Conservation (phyloP, 78 protist genomes). For the Planoprotostelium fungivorum region DNA sequence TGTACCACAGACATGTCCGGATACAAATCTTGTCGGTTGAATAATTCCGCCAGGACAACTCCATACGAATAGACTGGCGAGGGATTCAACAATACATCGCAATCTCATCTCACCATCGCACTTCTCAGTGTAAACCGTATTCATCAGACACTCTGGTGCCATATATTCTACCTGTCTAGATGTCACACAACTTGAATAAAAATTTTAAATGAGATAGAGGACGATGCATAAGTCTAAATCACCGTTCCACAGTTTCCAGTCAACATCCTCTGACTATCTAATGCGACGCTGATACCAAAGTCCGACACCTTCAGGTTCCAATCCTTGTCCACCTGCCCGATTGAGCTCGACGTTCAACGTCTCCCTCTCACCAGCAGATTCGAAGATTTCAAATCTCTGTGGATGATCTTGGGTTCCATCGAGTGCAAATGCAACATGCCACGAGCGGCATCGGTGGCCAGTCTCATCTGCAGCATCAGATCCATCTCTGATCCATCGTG, state of each 20-base stretch:
- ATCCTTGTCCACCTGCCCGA: constrained; percentile 24
- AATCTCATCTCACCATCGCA: background rate
- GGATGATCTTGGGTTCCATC: constrained; percentile 60
- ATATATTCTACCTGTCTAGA: background rate
- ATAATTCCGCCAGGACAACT: background rate
- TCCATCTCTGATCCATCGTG: constrained; percentile 10
- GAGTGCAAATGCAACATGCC: constrained; percentile 85
- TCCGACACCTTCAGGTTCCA: constrained; percentile 69
- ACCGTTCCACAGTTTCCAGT: background rate
- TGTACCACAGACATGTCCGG: background rate
- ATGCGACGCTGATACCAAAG: constrained; percentile 38
- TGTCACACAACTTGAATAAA: background rate
- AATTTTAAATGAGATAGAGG: background rate
- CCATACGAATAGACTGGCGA: background rate
- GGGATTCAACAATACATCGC: background rate
- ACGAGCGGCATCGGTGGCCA: constrained; percentile 67
- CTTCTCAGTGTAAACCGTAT: background rate
- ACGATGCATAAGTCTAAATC: background rate
- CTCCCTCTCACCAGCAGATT: constrained; percentile 62
- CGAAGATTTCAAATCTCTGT: constrained; percentile 74
- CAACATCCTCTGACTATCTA: background rate
- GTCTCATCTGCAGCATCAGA: constrained; percentile 37
- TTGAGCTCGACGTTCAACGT: no score
- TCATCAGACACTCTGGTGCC: background rate
- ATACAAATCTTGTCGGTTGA: background rate